These are phyloP conservation scores for Mycena capillaripes DNA, from an alignment of 768 basidiomycete genomes.

Conservation along the genomic window DNA sequence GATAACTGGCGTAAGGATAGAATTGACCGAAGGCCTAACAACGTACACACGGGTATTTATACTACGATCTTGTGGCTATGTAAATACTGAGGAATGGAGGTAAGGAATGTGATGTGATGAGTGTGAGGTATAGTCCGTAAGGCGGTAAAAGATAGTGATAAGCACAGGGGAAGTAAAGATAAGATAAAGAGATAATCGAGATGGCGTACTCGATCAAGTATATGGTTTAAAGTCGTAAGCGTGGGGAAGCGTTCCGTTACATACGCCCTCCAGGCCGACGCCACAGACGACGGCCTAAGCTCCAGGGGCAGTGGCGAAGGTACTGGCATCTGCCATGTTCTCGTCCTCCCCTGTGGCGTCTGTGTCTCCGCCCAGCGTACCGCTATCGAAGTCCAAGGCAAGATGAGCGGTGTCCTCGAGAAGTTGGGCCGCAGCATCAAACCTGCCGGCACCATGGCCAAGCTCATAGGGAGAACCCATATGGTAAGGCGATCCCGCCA, in stretches of 20 bases:
- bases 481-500: no score
- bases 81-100: neutral
- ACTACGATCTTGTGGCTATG: slow-evolving; percentile 1
- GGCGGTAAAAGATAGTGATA: neutral
- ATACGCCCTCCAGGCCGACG: no score
- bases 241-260: no score
- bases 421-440: neutral
- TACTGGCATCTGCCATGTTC: no score
- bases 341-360: neutral
- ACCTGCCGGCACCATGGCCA: no score
- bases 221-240: no score
- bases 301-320: no score
- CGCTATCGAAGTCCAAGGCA: neutral
- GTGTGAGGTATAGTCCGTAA: neutral
- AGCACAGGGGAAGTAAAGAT: no score
- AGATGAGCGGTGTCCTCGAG: neutral
- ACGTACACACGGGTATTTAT: neutral
- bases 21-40: neutral
- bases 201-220: no score
- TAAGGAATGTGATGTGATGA: neutral
- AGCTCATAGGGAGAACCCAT: no score
- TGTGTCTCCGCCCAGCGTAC: neutral
- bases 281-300: no score
- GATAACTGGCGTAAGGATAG: slow-evolving; percentile 2
- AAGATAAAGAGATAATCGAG: no score